phyloP scores from a whole-genome alignment of 2,329 filamentous ascomycete genomes.

The Nemania serpens region DNA sequence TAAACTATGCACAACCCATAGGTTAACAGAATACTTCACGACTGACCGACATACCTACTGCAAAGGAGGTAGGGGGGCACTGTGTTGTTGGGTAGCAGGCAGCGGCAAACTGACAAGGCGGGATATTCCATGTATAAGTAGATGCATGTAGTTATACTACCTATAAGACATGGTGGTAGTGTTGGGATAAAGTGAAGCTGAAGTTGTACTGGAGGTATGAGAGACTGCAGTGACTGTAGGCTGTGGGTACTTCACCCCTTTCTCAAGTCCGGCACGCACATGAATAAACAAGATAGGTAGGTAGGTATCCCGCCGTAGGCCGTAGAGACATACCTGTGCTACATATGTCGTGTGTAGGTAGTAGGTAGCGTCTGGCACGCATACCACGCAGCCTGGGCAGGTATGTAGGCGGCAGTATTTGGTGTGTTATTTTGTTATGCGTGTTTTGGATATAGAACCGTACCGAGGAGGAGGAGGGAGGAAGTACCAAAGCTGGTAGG shows the following conservation, averaged over 20 bases:
- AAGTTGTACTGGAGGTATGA: constrained; percentile 2
- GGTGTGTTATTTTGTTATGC: background rate
- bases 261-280: background rate
- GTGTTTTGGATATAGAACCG: background rate
- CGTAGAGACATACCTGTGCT: too few species aligned
- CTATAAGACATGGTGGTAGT: background rate
- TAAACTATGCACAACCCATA: background rate
- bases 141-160: too few species aligned
- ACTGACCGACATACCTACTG: background rate
- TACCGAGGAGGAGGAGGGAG: background rate
- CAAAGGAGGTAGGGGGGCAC: background rate
- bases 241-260: background rate
- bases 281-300: too few species aligned
- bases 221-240: background rate
- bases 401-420: background rate
- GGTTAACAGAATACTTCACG: background rate
- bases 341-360: too few species aligned
- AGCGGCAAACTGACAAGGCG: constrained; percentile 1
- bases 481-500: constrained; percentile 4
- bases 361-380: too few species aligned
- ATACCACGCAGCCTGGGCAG: background rate
- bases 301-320: too few species aligned
- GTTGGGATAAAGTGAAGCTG: constrained; percentile 6
- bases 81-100: background rate
- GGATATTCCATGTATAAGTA: constrained; percentile 12